phyloP scores from a whole-genome alignment of 768 basidiomycete species.

The Pleurotus tuoliensis region DNA sequence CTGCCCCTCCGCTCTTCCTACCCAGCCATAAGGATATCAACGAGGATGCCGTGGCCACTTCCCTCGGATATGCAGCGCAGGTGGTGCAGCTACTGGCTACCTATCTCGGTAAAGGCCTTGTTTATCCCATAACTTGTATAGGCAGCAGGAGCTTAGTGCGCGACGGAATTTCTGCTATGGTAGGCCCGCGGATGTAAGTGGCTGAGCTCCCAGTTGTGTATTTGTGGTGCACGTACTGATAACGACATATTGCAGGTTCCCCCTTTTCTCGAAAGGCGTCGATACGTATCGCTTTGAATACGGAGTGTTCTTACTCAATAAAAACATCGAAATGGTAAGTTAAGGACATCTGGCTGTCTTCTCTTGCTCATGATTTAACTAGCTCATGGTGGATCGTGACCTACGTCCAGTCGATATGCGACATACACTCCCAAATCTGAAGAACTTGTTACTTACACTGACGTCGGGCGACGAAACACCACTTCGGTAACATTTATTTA shows the following conservation, averaged over 20 bases:
- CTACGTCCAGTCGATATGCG: conserved; percentile 88
- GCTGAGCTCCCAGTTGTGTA: not conserved
- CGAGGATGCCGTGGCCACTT: conserved; percentile 85
- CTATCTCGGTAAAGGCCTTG: conserved; percentile 70
- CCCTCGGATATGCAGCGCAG: conserved; percentile 88
- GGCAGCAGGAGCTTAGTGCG: conserved; percentile 89
- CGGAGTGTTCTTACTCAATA: conserved; percentile 94
- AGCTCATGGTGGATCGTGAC: conserved; percentile 92
- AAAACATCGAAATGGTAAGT: conserved; percentile 90
- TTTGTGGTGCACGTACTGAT: conserved; percentile 2
- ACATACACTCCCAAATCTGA: conserved; percentile 95
- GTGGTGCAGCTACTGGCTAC: conserved; percentile 77
- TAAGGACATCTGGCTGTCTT: not conserved
- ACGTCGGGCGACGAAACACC: conserved; percentile 61
- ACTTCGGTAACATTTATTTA: conserved; percentile 29
- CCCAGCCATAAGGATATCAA: conserved; percentile 66
- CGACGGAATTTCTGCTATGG: conserved; percentile 93
- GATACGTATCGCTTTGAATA: conserved; percentile 98
- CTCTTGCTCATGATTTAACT: conserved; percentile 10
- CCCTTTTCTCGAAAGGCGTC: conserved; percentile 90
- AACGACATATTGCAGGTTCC: conserved; percentile 60
- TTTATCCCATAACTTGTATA: conserved; percentile 88
- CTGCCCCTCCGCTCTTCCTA: conserved; percentile 77
- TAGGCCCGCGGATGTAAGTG: conserved; percentile 88
- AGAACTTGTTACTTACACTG: conserved; percentile 85